Percentiles rank a stretch among this genome's conserved stretches.
phyloP scores from a whole-genome alignment of 331 rosid species.

The Malus hybrid region DNA sequence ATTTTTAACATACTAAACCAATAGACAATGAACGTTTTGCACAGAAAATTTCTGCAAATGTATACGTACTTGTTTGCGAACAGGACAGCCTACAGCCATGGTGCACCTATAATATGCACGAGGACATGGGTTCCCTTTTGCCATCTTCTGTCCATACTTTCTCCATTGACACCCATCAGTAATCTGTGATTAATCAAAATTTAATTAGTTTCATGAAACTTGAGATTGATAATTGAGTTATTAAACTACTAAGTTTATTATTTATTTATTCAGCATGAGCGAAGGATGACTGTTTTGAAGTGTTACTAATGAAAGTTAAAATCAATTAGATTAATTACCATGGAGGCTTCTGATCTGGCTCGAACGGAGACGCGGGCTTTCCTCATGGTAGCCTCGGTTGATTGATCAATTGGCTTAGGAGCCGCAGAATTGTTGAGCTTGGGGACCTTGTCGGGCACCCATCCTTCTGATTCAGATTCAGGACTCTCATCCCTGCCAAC shows the following conservation, averaged over 20 bases:
- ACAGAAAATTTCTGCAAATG: background rate
- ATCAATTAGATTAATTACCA: slow-evolving; percentile 32
- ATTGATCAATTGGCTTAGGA: slow-evolving; percentile 38
- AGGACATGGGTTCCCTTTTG: slow-evolving; percentile 97
- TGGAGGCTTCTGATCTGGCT: slow-evolving; percentile 88
- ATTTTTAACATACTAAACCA: background rate
- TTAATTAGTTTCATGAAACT: background rate
- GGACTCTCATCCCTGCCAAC: slow-evolving; percentile 64
- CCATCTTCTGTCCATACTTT: slow-evolving; percentile 97
- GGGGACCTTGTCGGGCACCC: slow-evolving; percentile 59
- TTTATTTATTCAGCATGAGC: background rate
- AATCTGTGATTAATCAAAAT: slow-evolving; percentile 36
- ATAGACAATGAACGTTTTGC: background rate
- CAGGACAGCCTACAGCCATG: slow-evolving; percentile 93
- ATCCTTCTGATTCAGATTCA: slow-evolving; percentile 63
- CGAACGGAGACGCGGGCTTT: slow-evolving; percentile 96
- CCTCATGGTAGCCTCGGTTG: slow-evolving; percentile 90
- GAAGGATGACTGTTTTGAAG: background rate
- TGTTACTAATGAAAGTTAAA: background rate
- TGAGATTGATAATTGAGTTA: background rate
- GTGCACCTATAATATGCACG: slow-evolving; percentile 95
- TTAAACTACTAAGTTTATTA: too few relatives aligned
- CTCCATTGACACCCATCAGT: slow-evolving; percentile 99
- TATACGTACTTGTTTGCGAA: slow-evolving; percentile 57
- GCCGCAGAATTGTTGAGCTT: slow-evolving; percentile 24